Evolutionary conservation across 2,329 filamentous ascomycete genomes (phyloP), one percentile per base, ranked within the genome.

Genomic region (Alternaria viburni): DNA sequence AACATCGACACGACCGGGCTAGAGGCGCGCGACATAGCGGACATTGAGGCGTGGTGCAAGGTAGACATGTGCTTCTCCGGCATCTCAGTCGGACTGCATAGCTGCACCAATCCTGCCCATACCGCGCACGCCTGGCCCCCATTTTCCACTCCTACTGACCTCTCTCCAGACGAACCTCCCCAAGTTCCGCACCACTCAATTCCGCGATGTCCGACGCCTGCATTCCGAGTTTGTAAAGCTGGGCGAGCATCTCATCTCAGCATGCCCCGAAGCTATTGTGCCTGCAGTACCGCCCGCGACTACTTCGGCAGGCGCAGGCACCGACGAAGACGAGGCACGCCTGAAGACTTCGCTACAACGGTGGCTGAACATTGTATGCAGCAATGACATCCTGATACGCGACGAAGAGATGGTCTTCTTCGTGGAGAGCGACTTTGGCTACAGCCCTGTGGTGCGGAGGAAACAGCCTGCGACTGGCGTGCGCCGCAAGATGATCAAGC

Each of bases 401-500:
- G 96, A 99, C 77, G 95, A 98, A 66, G 96, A 99, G 82, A 95
- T 98, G 89, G 89, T 97, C 6, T 90, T 98, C 64, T 99, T 99
- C 74, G 93, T 99, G n/a, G 96, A 99, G 82, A 97, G 93, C 77
- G 96, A 99, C 79, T 98, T 97, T 79, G 96, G 96, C 44, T 99
- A 99, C 81, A 97, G 93, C 75, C 96, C 96, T 1, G 91, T 98
- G 75, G 90, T 97, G 50, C 91, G 95, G 80, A 93, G 93, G 86
- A 97, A 96, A 84, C 96, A 99, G 80, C 96, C 96, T 21, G 96
- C 96, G 9, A 99, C 96, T 2, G 96, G 96, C 46, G 93, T 99
- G 71, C 89, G 96, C 67, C 88, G 96, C 77, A 97, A 97, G 83
- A 91, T 98, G 65, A 85, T 99, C 78, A 99, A 99, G 85, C 96